Conservation (phyloP, 352 stramenopile genomes). For the Phytophthora cajani region DNA sequence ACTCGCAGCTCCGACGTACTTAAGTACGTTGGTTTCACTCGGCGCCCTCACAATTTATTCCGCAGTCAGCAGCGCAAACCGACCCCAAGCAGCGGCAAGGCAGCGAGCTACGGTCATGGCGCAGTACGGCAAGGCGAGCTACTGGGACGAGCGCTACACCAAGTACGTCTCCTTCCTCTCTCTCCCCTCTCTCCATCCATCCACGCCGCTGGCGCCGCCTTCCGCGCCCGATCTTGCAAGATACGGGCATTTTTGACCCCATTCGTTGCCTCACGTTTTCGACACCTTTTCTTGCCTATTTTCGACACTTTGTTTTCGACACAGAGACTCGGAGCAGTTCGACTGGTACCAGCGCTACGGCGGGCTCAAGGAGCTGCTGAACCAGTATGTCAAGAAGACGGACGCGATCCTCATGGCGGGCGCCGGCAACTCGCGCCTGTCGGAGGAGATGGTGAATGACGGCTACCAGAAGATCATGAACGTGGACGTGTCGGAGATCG, state of each 20-base stretch:
- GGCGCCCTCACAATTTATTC: not conserved
- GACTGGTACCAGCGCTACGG: constrained; percentile 95
- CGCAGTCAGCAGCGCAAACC: not conserved
- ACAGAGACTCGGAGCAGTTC: constrained; percentile 93
- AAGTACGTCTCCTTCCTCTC: constrained; percentile 62
- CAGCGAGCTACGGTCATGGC: constrained; percentile 54
- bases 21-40: not conserved
- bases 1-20: no score
- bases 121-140: constrained; percentile 93
- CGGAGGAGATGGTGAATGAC: constrained; percentile 97
- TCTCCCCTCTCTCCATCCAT: not conserved
- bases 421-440: constrained; percentile 94
- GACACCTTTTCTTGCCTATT: constrained; percentile 1
- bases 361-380: constrained; percentile 90
- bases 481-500: constrained; percentile 95
- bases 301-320: constrained; percentile 5
- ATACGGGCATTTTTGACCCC: constrained; percentile 1
- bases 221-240: not conserved
- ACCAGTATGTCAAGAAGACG: constrained; percentile 95
- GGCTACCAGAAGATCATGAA: constrained; percentile 96
- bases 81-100: not conserved
- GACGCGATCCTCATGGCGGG: constrained; percentile 94
- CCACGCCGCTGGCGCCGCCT: not conserved
- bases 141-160: constrained; percentile 96
- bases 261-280: not conserved